Evolutionary conservation across 2,329 filamentous ascomycete species (phyloP), one percentile per base, ranked within the genome.

Genomic region (Rutstroemia sp.): DNA sequence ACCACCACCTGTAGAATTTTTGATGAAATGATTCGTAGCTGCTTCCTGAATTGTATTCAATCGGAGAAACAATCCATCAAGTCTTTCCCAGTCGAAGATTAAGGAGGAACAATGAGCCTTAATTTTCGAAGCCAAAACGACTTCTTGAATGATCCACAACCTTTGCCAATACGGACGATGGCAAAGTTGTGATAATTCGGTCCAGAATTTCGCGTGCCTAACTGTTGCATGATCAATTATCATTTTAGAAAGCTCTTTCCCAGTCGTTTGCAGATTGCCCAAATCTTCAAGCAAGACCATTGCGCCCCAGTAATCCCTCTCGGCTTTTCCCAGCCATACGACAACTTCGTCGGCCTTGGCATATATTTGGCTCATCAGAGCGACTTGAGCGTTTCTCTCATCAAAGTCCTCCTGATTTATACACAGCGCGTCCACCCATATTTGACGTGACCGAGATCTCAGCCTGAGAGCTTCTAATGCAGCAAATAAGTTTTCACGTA

Each of bases 391-490:
- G 45, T 56, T 56, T 27, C 48, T 48, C 30, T 56, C 54, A 47
- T 52, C 41, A 12, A 51, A 56, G n/a, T 52, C 34, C 34, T 19
- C 48, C 23, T 56, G 54, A 47, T 56, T 56, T 21, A 56, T 56
- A 27, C 54, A 56, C 10, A 56, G 16, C 16, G 54, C 48, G 34
- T 56, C 48, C 16, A 52, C 48, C 54, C 48, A 56, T 46, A 56
- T 7, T 30, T 52, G 37, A 23, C 48, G 54, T 9, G 30, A n/a
- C 4, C 54, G 48, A 52, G 39, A 23, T 10, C 48, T 39, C 2
- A 52, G 14, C 16, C 42, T 19, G 21, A 54, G 44, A 44, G 37
- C 38, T 27, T 54, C 16, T 14, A 54, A 25, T 16, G 44, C 55
- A 8, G 49, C 30, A 38, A 49, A 54, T 21, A 57, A 8, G 27